Evolutionary conservation across 2,329 filamentous ascomycete species (phyloP).

Genomic region (Aureobasidium melanogenum): DNA sequence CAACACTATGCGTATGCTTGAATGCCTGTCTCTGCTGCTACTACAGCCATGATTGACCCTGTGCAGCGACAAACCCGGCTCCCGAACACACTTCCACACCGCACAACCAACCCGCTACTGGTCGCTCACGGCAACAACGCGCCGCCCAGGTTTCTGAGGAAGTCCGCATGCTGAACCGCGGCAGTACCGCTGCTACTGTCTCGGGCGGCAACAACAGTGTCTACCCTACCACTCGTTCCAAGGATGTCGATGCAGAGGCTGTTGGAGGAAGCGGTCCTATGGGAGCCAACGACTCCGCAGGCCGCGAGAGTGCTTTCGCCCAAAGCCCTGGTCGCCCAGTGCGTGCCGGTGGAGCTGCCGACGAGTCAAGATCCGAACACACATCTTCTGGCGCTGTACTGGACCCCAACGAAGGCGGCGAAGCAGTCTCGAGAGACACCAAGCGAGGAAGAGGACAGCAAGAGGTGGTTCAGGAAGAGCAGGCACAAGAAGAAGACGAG

Average conservation of each 20-base stretch:
- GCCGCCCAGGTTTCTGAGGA: conserved; percentile 21
- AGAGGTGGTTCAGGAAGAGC: neutral
- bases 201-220: conserved; percentile 7
- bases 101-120: conserved; percentile 6
- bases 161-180: conserved; percentile 19
- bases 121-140: conserved; percentile 19
- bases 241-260: conserved; percentile 11
- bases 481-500: conserved; percentile 2
- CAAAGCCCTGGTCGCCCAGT: conserved; percentile 15
- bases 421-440: conserved; percentile 1
- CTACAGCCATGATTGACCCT: neutral
- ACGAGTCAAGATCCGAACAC: conserved; percentile 12
- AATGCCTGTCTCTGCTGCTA: neutral
- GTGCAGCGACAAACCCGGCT: conserved; percentile 3
- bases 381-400: neutral
- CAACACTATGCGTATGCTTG: conserved; percentile 8
- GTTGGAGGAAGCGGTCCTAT: conserved; percentile 15
- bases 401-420: conserved; percentile 14
- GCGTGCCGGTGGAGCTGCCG: neutral
- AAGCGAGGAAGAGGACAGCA: neutral
- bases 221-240: neutral
- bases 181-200: conserved; percentile 12
- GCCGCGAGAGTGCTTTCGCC: conserved; percentile 17
- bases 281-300: conserved; percentile 17
- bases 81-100: conserved; percentile 7